Base-by-base conservation (phyloP, 148 eudicot species). In the Camellia lanceoleosa region DNA sequence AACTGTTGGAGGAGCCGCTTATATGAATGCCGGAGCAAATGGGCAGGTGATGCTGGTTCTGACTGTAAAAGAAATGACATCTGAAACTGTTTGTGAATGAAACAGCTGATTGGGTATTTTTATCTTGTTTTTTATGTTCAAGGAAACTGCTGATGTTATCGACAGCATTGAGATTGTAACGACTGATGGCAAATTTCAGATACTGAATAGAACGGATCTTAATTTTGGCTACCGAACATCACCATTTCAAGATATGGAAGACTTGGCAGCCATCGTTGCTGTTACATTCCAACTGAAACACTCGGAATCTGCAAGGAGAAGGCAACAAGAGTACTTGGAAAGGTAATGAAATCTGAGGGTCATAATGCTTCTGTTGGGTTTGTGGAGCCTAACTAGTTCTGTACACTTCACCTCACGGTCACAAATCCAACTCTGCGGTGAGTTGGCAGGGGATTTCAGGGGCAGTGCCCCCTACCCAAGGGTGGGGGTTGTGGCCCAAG, bases 21-120 rank as follows among this genome's bases (percentile, higher is more conserved):
- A 72, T 67, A 78, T 78, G 81, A 81, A 80, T 78, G 81, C 81
- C 49, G 86, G 84, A 38, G 86, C 84, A 65, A 84, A 74, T 74
- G 83, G 81, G 72, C 84, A 84, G 86, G 86, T 84, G 52, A 65
- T 49, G 71, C 66, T 13, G 11, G 20, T 43, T 23, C 63, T 52
- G 46, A 41, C 13, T 58, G 12, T 38, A 44, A 58, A 71, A 18
- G 13, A 19, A 77, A 19, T 44, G 0, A 55, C 23, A n/a, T 75
- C 51, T 60, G 41, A 75, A 75, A 38, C n/a, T 10, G 16, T 76
- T 13, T 61, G 78, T 12, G 58, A 42, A 46, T 61, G 67, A 61
- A 62, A 30, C 18, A 60, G n/a, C 30, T 23, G 44, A 61, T 5
- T 19, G 7, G 78, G 60, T 18, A 14, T 18, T 14, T 76, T 44